phyloP scores from a whole-genome alignment of 192 early-diverging fungal species.

The Rhizophagus clarus region DNA sequence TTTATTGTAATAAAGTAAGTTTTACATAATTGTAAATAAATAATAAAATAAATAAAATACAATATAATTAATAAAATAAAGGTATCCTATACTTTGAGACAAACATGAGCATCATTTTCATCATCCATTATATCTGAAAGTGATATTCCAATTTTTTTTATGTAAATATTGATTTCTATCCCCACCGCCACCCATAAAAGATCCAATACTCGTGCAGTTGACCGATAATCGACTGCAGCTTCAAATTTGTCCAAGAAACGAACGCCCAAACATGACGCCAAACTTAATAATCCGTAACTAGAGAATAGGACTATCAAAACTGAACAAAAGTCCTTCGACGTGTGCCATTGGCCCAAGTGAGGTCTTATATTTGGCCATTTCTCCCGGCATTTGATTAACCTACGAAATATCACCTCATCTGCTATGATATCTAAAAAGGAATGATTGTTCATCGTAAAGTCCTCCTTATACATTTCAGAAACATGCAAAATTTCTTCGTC shows the following conservation, averaged over 20 bases:
- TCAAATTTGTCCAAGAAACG: slow-evolving; percentile 21
- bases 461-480: too few species aligned
- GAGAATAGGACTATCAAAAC: slow-evolving; percentile 5
- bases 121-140: too few species aligned
- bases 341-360: background rate
- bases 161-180: background rate
- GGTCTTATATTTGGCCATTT: background rate
- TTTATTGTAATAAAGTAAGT: too few species aligned
- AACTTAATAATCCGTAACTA: background rate
- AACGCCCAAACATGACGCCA: background rate
- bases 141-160: too few species aligned
- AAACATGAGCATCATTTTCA: too few species aligned
- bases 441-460: background rate
- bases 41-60: too few species aligned
- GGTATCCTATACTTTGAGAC: too few species aligned
- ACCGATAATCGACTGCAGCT: slow-evolving; percentile 3
- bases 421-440: background rate
- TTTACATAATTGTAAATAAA: too few species aligned
- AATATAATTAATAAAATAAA: too few species aligned
- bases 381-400: background rate
- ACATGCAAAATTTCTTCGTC: too few species aligned
- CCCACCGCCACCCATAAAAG: background rate
- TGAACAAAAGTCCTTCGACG: background rate
- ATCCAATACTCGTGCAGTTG: background rate
- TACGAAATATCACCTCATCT: background rate